Conservation (phyloP, 225 moss, liverwort and hornwort species). For the Marchantia paleacea region DNA sequence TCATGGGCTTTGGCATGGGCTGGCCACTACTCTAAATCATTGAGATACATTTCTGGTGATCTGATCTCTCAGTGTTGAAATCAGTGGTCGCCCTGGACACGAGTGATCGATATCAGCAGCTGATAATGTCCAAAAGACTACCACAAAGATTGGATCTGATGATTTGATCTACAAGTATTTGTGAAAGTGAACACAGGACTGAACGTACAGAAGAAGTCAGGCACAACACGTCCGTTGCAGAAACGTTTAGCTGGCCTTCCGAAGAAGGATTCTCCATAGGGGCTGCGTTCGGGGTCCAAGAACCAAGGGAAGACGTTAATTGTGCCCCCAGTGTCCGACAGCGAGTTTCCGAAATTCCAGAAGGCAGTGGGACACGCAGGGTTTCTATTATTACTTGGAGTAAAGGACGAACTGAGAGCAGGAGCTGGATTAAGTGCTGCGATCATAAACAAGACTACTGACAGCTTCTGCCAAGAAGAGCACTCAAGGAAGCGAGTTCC, state of each 20-base stretch:
- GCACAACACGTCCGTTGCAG: slow-evolving; percentile 19
- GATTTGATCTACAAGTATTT: too few species aligned
- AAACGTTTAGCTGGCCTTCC: slow-evolving; percentile 27
- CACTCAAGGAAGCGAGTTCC: background rate
- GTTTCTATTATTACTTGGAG: too few species aligned
- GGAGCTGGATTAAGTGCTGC: background rate
- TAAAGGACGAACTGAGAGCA: background rate
- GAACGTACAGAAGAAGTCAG: slow-evolving; percentile 27
- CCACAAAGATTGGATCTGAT: too few species aligned
- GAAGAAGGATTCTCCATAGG: slow-evolving; percentile 29
- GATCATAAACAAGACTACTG: background rate
- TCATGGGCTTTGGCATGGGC: too few species aligned
- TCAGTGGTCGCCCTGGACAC: too few species aligned
- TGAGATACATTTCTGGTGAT: too few species aligned
- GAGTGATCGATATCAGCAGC: too few species aligned
- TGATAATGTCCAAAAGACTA: too few species aligned
- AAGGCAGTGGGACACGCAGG: slow-evolving; percentile 18
- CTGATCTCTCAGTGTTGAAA: too few species aligned
- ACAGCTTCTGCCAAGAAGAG: background rate
- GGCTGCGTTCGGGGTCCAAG: slow-evolving; percentile 5
- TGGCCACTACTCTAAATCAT: too few species aligned
- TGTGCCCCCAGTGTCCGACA: slow-evolving; percentile 22
- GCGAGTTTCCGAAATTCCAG: slow-evolving; percentile 35
- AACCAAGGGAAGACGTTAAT: slow-evolving; percentile 7
- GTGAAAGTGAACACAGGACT: too few species aligned